phyloP scores from a whole-genome alignment of 306 rosid species.

The Medicago lupulina region DNA sequence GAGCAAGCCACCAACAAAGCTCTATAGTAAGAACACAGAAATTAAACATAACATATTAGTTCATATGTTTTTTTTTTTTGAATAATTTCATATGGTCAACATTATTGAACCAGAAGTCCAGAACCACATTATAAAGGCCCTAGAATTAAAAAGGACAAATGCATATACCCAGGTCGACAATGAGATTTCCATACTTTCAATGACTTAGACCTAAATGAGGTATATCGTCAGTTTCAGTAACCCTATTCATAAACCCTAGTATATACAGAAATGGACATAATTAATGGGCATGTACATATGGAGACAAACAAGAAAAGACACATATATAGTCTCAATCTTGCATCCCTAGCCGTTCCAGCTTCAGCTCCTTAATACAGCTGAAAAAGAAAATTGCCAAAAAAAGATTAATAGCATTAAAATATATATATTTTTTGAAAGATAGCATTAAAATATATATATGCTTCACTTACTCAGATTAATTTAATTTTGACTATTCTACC shows the following conservation, averaged over 20 bases:
- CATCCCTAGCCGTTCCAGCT: slow-evolving; percentile 20
- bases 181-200: slow-evolving; percentile 25
- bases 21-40: too few relatives aligned
- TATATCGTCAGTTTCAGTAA: slow-evolving; percentile 8
- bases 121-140: neutral
- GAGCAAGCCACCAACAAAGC: too few relatives aligned
- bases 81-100: neutral
- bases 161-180: slow-evolving; percentile 31
- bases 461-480: neutral
- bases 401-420: neutral
- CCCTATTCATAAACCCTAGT: neutral
- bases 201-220: neutral
- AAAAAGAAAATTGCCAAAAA: neutral
- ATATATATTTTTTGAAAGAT: too few relatives aligned
- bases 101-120: neutral
- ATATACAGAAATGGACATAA: neutral
- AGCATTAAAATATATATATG: neutral
- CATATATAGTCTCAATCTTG: slow-evolving; percentile 23
- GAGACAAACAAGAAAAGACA: slow-evolving; percentile 8
- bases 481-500: too few relatives aligned
- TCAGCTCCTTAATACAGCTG: slow-evolving; percentile 55
- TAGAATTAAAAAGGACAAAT: neutral
- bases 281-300: neutral
- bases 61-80: too few relatives aligned
- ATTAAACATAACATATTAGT: too few relatives aligned